Conservation (phyloP, 164 flowering plant species). For the Aristolochia fimbriata region DNA sequence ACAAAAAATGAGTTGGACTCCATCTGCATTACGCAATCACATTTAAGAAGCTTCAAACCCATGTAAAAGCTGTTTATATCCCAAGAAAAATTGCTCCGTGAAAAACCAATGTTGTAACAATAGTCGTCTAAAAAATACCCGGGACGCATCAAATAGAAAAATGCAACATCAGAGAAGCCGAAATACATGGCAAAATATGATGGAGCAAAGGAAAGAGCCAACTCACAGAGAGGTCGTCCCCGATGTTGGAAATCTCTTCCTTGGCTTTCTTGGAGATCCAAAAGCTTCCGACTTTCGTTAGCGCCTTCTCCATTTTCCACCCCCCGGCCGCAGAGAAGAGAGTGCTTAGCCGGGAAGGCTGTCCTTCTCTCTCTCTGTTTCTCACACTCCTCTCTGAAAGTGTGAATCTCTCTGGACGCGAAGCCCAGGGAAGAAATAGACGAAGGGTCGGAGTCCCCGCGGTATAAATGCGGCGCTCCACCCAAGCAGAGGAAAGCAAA, state of each 20-base stretch:
- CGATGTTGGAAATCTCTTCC: constrained; percentile 61
- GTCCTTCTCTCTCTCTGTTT: too few species aligned
- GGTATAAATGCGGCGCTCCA: neutral
- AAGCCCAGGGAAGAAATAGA: too few species aligned
- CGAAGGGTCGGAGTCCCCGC: too few species aligned
- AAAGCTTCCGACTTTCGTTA: constrained; percentile 58
- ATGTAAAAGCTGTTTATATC: too few species aligned
- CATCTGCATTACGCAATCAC: too few species aligned
- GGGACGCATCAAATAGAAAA: neutral
- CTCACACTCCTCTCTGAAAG: neutral
- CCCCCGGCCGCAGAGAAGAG: neutral
- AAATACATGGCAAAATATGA: neutral
- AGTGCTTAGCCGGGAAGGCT: neutral
- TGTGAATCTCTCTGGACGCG: neutral
- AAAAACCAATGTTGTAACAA: too few species aligned
- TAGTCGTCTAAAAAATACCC: too few species aligned
- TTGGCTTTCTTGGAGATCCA: constrained; percentile 84
- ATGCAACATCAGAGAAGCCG: neutral
- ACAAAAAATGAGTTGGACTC: too few species aligned
- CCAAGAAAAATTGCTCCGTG: too few species aligned
- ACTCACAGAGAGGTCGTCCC: constrained; percentile 65
- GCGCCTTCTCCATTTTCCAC: constrained; percentile 64
- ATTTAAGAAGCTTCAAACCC: too few species aligned
- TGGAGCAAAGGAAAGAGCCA: neutral
- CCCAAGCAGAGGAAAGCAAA: neutral